A percentile compares a stretch with the other conserved stretches of the same genome.
Evolutionary conservation across 768 basidiomycete species (phyloP).

Genomic region (Lentinula edodes): DNA sequence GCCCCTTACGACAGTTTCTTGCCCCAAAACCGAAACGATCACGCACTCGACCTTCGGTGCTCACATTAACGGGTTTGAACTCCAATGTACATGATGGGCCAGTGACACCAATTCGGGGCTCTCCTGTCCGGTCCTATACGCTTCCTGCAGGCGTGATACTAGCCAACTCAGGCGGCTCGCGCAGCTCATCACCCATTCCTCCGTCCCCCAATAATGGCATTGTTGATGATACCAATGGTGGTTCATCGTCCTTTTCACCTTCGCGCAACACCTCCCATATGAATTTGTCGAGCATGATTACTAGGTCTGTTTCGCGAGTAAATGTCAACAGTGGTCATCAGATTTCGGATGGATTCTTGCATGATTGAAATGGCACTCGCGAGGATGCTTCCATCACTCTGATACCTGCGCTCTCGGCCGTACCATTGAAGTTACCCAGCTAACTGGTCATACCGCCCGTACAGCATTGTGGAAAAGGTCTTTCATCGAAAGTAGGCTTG

Average conservation of each 20-base stretch:
- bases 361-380: neutral
- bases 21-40: conserved; percentile 19
- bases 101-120: conserved; percentile 22
- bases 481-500: no score
- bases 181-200: conserved; percentile 39
- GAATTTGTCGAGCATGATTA: conserved; percentile 50
- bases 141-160: conserved; percentile 21
- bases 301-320: conserved; percentile 25
- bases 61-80: conserved; percentile 12
- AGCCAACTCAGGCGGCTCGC: conserved; percentile 22
- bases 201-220: conserved; percentile 38
- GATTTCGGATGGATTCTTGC: neutral
- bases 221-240: conserved; percentile 27
- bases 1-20: conserved; percentile 21
- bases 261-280: conserved; percentile 67
- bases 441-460: no score
- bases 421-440: no score
- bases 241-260: conserved; percentile 44
- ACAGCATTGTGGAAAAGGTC: no score
- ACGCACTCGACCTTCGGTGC: conserved; percentile 18
- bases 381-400: no score
- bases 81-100: conserved; percentile 19
- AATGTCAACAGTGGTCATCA: neutral
- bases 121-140: conserved; percentile 34
- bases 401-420: no score